Base-by-base conservation (phyloP, 2,329 filamentous ascomycete genomes). In the Neurospora crassa region DNA sequence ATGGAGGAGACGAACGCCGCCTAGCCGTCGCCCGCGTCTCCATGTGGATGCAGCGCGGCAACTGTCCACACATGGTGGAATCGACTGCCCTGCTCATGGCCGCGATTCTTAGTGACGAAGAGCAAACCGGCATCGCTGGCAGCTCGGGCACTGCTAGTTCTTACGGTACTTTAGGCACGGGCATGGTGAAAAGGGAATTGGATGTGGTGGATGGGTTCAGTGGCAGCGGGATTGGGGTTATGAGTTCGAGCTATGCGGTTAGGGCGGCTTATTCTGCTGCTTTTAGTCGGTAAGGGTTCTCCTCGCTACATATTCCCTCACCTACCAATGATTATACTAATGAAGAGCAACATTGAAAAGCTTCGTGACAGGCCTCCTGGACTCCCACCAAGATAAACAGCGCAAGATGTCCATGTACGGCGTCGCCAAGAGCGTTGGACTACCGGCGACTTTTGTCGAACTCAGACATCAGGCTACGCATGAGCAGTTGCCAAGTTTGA, bases 381-480 rank as follows among this genome's bases (percentile, higher is more conserved):
- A 96, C 79, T 87, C 90, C 68, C 89, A 91, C 76, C 90, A 91
- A 79, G 87, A 89, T 80, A 89, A 87, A 78, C 86, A 83, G 78
- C 86, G 83, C 79, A 92, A 88, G 82, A 86, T 86, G 82, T 90
- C 86, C 81, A 93, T 94, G 91, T 91, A 92, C 80, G 85, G 87
- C 59, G 84, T 91, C 34, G 91, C 90, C 72, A 89, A 88, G 79
- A 88, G 85, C 47, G 88, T 93, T 71, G 89, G 88, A 0, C 81
- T 94, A 71, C 91, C 91, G 0, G 89, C 90, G 0, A 90, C 91
- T 0, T 96, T 97, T 80, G 93, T 97, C 70, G 94, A 97, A 83
- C 84, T 96, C 72, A 88, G 94, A 67, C 94, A 97, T 79, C 92
- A 96, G 81, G 92, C 92, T 63, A 96, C 94, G 53, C 94, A 98